phyloP scores from a whole-genome alignment of 2,329 filamentous ascomycete genomes.

The Akanthomyces muscarius region DNA sequence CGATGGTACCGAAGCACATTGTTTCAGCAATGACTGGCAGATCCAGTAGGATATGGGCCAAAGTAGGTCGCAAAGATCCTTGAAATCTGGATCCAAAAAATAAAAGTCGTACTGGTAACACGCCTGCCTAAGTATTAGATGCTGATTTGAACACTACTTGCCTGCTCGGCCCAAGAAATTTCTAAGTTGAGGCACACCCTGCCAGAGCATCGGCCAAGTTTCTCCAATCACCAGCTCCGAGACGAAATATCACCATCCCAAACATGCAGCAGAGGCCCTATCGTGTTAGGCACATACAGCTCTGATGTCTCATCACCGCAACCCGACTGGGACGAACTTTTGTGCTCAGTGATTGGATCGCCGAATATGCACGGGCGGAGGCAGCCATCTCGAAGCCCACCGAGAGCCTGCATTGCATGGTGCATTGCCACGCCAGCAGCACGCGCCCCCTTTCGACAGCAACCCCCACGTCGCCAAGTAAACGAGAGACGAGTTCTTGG shows the following conservation, averaged over 20 bases:
- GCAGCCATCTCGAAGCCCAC: not conserved
- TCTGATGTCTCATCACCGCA: not conserved
- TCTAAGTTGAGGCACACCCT: not conserved
- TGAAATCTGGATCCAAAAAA: too few relatives aligned
- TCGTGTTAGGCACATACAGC: not conserved
- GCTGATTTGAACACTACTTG: too few relatives aligned
- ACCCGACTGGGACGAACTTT: not conserved
- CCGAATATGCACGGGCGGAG: not conserved
- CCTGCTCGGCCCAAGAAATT: not conserved
- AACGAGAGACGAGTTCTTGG: too few relatives aligned
- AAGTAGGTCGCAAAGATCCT: not conserved
- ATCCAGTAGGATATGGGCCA: not conserved
- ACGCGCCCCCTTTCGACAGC: not conserved
- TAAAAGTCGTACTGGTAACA: too few relatives aligned
- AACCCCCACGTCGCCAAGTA: not conserved
- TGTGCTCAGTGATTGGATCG: not conserved
- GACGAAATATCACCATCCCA: not conserved
- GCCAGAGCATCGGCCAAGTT: not conserved
- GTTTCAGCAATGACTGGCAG: not conserved
- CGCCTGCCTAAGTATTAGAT: not conserved
- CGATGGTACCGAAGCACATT: not conserved
- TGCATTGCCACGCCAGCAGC: conserved; percentile 4
- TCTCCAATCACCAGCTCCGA: not conserved
- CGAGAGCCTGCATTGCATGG: conserved; percentile 1
- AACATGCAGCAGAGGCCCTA: not conserved